Evolutionary conservation across 2,329 filamentous ascomycete genomes (phyloP).

Genomic region (Colletotrichum navitas): DNA sequence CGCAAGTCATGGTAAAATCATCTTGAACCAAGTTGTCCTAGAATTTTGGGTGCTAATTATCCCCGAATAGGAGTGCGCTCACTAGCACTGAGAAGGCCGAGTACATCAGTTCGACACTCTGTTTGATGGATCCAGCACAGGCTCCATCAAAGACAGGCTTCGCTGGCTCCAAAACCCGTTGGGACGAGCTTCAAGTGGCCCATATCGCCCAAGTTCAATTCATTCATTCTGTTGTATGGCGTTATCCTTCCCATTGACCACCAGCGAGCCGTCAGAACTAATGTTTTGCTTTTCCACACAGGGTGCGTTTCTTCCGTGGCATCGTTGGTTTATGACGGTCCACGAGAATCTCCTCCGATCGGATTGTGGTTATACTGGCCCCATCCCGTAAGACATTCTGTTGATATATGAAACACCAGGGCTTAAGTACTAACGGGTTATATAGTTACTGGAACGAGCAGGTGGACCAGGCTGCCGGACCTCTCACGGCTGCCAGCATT

Average conservation of each 20-base stretch:
- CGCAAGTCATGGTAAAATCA: constrained; percentile 13
- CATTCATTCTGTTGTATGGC: constrained; percentile 35
- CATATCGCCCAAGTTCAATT: constrained; percentile 38
- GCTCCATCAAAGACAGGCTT: constrained; percentile 26
- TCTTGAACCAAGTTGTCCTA: too few relatives aligned
- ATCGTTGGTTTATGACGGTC: constrained; percentile 50
- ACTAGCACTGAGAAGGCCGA: constrained; percentile 22
- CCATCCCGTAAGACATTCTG: constrained; percentile 50
- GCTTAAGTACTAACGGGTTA: background rate
- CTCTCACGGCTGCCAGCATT: constrained; percentile 45
- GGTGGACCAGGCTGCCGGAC: constrained; percentile 27
- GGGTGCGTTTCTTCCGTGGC: constrained; percentile 52
- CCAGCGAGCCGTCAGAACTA: background rate
- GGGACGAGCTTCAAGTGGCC: constrained; percentile 37
- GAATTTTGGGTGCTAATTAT: background rate
- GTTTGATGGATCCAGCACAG: constrained; percentile 32
- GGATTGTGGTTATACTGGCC: constrained; percentile 50
- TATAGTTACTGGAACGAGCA: constrained; percentile 38
- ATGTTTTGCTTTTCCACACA: background rate
- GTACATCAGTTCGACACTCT: constrained; percentile 30
- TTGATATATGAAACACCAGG: constrained; percentile 17
- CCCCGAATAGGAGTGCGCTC: constrained; percentile 10
- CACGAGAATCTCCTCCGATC: constrained; percentile 49
- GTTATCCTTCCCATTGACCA: background rate
- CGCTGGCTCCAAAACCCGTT: constrained; percentile 33